phyloP scores from a whole-genome alignment of 2,329 filamentous ascomycete genomes.

The Mollisiaceae sp. region DNA sequence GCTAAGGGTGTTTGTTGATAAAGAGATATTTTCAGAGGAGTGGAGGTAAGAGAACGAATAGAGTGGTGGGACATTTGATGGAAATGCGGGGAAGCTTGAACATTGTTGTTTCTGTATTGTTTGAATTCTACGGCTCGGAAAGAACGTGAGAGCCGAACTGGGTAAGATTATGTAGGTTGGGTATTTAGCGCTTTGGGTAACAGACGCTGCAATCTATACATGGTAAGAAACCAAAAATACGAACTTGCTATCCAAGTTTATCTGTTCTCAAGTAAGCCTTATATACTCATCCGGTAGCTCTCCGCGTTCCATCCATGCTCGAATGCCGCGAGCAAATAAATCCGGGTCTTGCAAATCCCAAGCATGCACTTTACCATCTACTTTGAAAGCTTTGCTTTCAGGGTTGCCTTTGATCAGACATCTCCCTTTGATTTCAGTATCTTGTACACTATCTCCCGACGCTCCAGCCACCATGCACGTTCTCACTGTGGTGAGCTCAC shows the following conservation, averaged over 20 bases:
- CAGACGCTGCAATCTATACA: too few relatives aligned
- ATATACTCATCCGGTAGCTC: constrained; percentile 7
- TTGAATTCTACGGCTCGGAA: too few relatives aligned
- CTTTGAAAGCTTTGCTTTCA: constrained; percentile 15
- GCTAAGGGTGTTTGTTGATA: not conserved
- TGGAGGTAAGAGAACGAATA: not conserved
- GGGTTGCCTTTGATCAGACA: constrained; percentile 7
- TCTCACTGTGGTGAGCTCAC: not conserved
- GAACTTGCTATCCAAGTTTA: too few relatives aligned
- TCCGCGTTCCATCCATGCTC: constrained; percentile 6
- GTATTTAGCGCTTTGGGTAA: not conserved
- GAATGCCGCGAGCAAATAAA: constrained; percentile 14
- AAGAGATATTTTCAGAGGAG: not conserved
- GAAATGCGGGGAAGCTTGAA: too few relatives aligned
- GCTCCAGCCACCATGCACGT: constrained; percentile 13
- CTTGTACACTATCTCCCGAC: not conserved
- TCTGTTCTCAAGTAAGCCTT: not conserved
- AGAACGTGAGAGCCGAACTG: too few relatives aligned
- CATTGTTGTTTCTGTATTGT: too few relatives aligned
- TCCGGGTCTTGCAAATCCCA: constrained; percentile 18
- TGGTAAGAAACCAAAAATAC: too few relatives aligned
- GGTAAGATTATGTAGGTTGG: too few relatives aligned
- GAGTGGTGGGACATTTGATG: too few relatives aligned
- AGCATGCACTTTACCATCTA: constrained; percentile 6
- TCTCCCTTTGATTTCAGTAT: constrained; percentile 6